A percentile compares a stretch with the other conserved stretches of the same genome.
Conservation (phyloP, 1,139 yeast genomes). For the Sugiyamaella novakii region DNA sequence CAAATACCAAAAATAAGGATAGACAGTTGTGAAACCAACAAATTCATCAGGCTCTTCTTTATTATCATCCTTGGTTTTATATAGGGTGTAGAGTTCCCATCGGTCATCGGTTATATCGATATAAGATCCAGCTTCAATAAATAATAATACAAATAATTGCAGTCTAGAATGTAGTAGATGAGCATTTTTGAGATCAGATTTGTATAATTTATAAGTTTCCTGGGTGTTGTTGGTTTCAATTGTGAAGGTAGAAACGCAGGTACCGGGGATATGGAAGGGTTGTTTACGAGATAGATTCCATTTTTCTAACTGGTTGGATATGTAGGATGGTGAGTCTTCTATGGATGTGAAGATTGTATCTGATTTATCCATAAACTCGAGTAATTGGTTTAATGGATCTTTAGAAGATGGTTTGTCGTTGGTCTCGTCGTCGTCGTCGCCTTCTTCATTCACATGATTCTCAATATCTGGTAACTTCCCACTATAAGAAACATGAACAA, state of each 20-base stretch:
- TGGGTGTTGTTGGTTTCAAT: slow-evolving; percentile 40
- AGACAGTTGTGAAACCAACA: slow-evolving; percentile 81
- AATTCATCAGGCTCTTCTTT: slow-evolving; percentile 43
- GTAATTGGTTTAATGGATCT: slow-evolving; percentile 54
- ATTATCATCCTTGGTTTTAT: slow-evolving; percentile 27
- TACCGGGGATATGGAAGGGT: slow-evolving; percentile 42
- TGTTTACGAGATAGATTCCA: slow-evolving; percentile 69
- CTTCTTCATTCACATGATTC: not conserved
- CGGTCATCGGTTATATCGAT: slow-evolving; percentile 73
- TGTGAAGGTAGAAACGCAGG: slow-evolving; percentile 42
- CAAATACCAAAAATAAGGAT: slow-evolving; percentile 78
- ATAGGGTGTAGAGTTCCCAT: slow-evolving; percentile 62
- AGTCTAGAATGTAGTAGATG: slow-evolving; percentile 64
- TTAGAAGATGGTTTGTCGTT: slow-evolving; percentile 26
- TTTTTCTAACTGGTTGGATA: not conserved
- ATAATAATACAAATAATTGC: slow-evolving; percentile 76
- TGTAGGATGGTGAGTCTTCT: slow-evolving; percentile 27
- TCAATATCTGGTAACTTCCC: slow-evolving; percentile 48
- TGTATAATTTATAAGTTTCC: slow-evolving; percentile 26
- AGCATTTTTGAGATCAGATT: slow-evolving; percentile 47
- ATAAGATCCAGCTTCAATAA: slow-evolving; percentile 92
- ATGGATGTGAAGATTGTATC: slow-evolving; percentile 37
- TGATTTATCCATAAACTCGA: slow-evolving; percentile 58
- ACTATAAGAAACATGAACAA: slow-evolving; percentile 57
- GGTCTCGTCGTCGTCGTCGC: slow-evolving; percentile 25